Conservation (phyloP, 1,284 basidiomycete species). For the Apiotrichum gracile region DNA sequence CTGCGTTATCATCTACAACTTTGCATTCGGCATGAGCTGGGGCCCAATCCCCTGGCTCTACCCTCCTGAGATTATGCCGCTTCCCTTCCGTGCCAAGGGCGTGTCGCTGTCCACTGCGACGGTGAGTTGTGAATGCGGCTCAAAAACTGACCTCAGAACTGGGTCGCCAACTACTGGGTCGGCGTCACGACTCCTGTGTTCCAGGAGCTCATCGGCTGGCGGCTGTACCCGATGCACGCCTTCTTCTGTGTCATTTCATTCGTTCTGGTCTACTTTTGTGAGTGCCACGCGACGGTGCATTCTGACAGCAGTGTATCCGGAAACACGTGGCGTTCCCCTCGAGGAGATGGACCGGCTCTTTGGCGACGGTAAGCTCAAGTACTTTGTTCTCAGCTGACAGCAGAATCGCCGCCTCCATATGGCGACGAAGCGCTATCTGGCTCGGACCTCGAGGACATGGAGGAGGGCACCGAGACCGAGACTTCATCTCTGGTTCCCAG, state of each 20-base stretch:
- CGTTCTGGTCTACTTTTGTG: conserved; percentile 53
- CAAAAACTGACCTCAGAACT: conserved; percentile 46
- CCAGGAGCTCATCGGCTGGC: conserved; percentile 86
- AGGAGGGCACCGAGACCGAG: conserved; percentile 52
- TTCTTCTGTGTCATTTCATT: conserved; percentile 89
- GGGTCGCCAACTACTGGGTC: conserved; percentile 63
- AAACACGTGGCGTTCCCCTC: conserved; percentile 53
- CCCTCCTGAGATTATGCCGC: conserved; percentile 89
- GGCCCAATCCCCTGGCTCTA: conserved; percentile 60
- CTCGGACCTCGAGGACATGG: conserved; percentile 11
- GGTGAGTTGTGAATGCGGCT: conserved; percentile 31
- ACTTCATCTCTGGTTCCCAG: conserved; percentile 54
- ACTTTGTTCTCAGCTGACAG: not conserved
- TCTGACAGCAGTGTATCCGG: conserved; percentile 46
- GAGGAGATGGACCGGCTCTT: conserved; percentile 53
- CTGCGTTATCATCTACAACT: conserved; percentile 91
- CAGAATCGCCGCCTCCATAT: conserved; percentile 7
- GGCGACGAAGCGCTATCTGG: conserved; percentile 12
- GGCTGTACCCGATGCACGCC: conserved; percentile 91
- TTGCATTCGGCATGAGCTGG: conserved; percentile 67
- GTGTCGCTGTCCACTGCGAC: conserved; percentile 85
- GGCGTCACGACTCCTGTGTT: conserved; percentile 83
- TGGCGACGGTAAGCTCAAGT: conserved; percentile 24
- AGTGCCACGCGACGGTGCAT: not conserved
- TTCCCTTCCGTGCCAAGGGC: conserved; percentile 84